A percentile compares a stretch with the other conserved stretches of the same genome.
Evolutionary conservation across 164 flowering plant species (phyloP).

Genomic region (Magnolia officinalis): DNA sequence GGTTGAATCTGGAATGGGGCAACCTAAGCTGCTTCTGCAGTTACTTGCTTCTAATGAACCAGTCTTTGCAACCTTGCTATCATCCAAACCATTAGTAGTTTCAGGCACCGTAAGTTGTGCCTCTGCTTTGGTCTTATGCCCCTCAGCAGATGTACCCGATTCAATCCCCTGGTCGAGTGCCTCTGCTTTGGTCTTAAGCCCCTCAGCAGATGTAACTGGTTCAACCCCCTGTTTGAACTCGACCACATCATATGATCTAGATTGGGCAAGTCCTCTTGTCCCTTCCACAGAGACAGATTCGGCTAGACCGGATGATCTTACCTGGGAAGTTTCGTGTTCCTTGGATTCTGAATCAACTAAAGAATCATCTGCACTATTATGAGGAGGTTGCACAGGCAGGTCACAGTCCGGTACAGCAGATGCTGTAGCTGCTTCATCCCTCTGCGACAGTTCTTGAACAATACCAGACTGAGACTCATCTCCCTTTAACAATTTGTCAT

Average conservation of each 20-base stretch:
- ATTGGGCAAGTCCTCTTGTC: background rate
- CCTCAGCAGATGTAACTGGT: background rate
- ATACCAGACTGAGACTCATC: slow-evolving; percentile 4
- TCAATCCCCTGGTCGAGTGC: too few species aligned
- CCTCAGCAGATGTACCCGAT: background rate
- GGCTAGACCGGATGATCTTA: background rate
- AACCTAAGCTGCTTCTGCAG: slow-evolving; percentile 4
- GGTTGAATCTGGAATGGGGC: slow-evolving; percentile 17
- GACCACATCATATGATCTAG: slow-evolving; percentile 9
- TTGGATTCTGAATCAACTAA: slow-evolving; percentile 8
- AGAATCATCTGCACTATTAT: slow-evolving; percentile 3
- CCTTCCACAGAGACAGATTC: slow-evolving; percentile 12
- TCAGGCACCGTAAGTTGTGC: slow-evolving; percentile 7
- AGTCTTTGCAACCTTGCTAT: background rate
- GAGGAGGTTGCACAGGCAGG: background rate
- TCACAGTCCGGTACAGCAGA: slow-evolving; percentile 5
- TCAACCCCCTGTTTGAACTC: slow-evolving; percentile 7
- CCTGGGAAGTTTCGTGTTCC: slow-evolving; percentile 7
- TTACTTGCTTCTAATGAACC: background rate
- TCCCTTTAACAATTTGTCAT: slow-evolving; percentile 6
- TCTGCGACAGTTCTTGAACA: slow-evolving; percentile 1
- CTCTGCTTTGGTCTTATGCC: background rate
- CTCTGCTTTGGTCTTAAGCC: background rate
- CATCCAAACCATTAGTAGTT: background rate
- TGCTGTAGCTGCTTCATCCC: background rate